phyloP scores from a whole-genome alignment of 1,284 basidiomycete species.

The Tranzscheliella williamsii region DNA sequence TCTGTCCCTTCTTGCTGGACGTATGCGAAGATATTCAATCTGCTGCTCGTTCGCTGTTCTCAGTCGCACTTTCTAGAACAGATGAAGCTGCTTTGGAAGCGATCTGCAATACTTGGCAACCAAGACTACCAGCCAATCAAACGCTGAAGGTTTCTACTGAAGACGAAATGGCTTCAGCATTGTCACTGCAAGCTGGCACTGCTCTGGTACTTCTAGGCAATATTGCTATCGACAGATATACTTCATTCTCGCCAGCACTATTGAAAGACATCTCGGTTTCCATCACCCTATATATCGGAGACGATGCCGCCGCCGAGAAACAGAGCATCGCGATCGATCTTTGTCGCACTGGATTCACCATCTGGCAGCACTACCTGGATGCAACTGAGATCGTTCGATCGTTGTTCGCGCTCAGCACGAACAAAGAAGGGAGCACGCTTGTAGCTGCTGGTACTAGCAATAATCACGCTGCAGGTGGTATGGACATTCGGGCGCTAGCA shows the following conservation, averaged over 20 bases:
- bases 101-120: constrained; percentile 46
- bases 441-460: constrained; percentile 2
- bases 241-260: constrained; percentile 72
- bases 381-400: constrained; percentile 84
- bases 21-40: constrained; percentile 33
- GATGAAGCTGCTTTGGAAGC: constrained; percentile 19
- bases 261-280: constrained; percentile 83
- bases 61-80: constrained; percentile 5
- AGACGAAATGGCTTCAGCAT: not conserved
- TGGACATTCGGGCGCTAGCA: constrained; percentile 63
- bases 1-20: constrained; percentile 66
- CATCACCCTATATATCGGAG: constrained; percentile 74
- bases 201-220: constrained; percentile 61
- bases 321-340: constrained; percentile 80
- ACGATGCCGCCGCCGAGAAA: constrained; percentile 51
- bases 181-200: not conserved
- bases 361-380: constrained; percentile 93
- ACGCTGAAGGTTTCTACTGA: not conserved
- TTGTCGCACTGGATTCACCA: constrained; percentile 82
- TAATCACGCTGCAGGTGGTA: not conserved
- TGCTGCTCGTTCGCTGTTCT: constrained; percentile 24
- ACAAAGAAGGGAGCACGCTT: constrained; percentile 66
- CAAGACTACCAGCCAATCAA: constrained; percentile 34
- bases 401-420: constrained; percentile 79
- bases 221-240: constrained; percentile 79